phyloP scores from a whole-genome alignment of 768 basidiomycete genomes.

The Trichaptum fuscoviolaceum region DNA sequence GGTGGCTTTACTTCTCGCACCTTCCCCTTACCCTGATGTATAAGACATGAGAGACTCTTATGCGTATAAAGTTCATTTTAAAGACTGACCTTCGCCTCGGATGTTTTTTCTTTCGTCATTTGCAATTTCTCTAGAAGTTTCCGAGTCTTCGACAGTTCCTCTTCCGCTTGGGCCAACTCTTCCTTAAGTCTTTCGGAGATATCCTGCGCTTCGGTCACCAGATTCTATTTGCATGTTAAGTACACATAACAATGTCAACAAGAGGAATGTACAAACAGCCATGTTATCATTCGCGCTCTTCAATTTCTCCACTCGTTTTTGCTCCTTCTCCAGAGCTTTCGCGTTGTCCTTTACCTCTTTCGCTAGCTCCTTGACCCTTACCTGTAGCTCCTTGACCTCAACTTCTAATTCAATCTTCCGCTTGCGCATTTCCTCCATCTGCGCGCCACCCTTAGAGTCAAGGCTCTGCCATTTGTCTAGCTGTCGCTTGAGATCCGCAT shows the following conservation, averaged over 20 bases:
- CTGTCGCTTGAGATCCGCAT: slow-evolving; percentile 53
- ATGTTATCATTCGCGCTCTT: slow-evolving; percentile 4
- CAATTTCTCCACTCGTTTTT: slow-evolving; percentile 7
- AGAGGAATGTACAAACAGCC: slow-evolving; percentile 1
- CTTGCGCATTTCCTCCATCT: slow-evolving; percentile 50
- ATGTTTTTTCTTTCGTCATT: slow-evolving; percentile 5
- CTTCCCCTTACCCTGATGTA: slow-evolving; percentile 14
- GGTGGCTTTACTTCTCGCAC: slow-evolving; percentile 34
- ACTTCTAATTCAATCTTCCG: slow-evolving; percentile 52
- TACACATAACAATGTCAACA: background rate
- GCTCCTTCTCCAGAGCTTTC: slow-evolving; percentile 18
- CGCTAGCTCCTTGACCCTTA: slow-evolving; percentile 25
- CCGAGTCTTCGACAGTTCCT: slow-evolving; percentile 3
- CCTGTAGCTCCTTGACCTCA: slow-evolving; percentile 42
- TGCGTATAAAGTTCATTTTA: background rate
- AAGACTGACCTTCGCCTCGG: slow-evolving; percentile 1
- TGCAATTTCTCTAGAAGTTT: slow-evolving; percentile 19
- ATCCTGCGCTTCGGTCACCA: slow-evolving; percentile 14
- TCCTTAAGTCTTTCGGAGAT: slow-evolving; percentile 30
- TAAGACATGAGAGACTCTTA: background rate
- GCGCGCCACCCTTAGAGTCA: slow-evolving; percentile 58
- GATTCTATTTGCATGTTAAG: background rate
- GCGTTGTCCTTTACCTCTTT: slow-evolving; percentile 18
- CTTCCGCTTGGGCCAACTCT: slow-evolving; percentile 24
- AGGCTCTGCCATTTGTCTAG: slow-evolving; percentile 64